A percentile compares a stretch with the other conserved stretches of the same genome.
Evolutionary conservation across 2,329 filamentous ascomycete species (phyloP).

Genomic region (Botrytis medusae): DNA sequence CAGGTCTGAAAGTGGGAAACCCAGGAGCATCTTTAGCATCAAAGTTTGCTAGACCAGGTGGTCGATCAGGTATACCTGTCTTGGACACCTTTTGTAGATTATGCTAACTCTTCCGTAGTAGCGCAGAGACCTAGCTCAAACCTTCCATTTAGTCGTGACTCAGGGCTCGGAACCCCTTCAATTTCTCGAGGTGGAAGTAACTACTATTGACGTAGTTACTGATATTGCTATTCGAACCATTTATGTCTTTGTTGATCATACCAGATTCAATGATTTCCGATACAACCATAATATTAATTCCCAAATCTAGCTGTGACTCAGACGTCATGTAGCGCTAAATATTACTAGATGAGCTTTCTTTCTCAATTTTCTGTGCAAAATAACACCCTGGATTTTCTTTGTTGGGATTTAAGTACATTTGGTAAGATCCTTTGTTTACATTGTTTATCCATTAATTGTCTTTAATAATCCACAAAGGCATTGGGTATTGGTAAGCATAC

Average conservation of each 20-base stretch:
- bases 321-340: background rate
- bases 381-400: background rate
- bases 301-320: background rate
- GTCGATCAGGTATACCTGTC: slow-evolving; percentile 33
- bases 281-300: background rate
- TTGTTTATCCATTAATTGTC: background rate
- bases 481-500: background rate
- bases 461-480: no score
- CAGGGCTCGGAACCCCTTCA: slow-evolving; percentile 25
- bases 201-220: slow-evolving; percentile 10
- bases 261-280: background rate
- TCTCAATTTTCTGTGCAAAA: background rate
- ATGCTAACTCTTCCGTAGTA: slow-evolving; percentile 26
- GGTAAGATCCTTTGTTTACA: background rate
- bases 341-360: background rate
- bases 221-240: slow-evolving; percentile 4
- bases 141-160: slow-evolving; percentile 23
- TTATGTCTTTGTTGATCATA: background rate
- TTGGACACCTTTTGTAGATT: background rate
- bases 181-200: slow-evolving; percentile 15
- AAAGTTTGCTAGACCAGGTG: slow-evolving; percentile 27
- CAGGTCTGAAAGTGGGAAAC: slow-evolving; percentile 40
- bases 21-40: slow-evolving; percentile 24
- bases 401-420: no score
- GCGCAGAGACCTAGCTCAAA: slow-evolving; percentile 32